Evolutionary conservation across 2,329 filamentous ascomycete genomes (phyloP), one percentile per base, ranked within the genome.

Genomic region (Gaeumannomyces tritici): DNA sequence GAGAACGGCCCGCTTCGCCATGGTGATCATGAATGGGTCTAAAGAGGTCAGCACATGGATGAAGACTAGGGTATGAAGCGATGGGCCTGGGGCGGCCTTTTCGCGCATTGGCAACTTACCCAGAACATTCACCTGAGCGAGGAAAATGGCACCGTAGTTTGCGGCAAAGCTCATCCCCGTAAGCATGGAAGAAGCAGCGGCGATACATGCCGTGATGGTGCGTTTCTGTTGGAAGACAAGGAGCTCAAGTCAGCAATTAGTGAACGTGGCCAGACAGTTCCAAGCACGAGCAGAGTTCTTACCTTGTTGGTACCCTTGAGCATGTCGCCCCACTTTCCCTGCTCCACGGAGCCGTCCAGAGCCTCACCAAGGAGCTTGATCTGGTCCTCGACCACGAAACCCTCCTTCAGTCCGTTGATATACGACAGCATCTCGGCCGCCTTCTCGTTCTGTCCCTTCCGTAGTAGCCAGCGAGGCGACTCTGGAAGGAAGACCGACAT

Each of bases 391-490:
- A 64, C 64, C 9, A 63, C 59, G 15, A 65, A 68, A 4, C 64
- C 65, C 1, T 62, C 61, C 31, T 63, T 62, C 4, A 63, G 63
- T 0, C 65, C 62, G 24, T 65, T 65, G 8, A 68, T 29, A 15
- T 68, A 68, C 18, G 64, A 59, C 1, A 68, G 7, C 4, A 62
- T 67, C 18, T 63, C 57, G 1, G 63, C 62, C 1, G 66, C 66
- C 55, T 66, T 57, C 15, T 66, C 65, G 4, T 62, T 55, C 18
- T 64, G 55, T 12, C 67, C 67, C n/a, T 66, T 61, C 13, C 64
- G 60, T 27, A 71, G 63, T n/a, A 72, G 64, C 69, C 69, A 72
- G 13, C 70, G 67, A 0, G 70, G 70, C 0, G 69, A 70, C 62
- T 71, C 69, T 28, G 69, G 69, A 5, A 69, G 65, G 7, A 66